Evolutionary conservation across 306 rosid species (phyloP).

Genomic region (Inga leiocalycina): DNA sequence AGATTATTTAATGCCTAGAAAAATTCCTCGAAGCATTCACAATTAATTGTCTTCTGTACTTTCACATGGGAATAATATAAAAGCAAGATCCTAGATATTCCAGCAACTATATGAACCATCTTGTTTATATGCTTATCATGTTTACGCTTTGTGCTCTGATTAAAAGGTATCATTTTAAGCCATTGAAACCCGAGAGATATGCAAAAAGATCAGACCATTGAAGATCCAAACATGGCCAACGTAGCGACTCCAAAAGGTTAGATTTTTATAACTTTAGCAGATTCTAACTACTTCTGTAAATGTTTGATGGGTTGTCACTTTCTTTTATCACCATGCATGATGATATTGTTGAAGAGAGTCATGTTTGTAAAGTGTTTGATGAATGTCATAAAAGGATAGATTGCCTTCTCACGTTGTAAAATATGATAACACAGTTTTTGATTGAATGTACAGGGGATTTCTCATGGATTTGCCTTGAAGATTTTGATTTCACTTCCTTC

Average conservation of each 20-base stretch:
- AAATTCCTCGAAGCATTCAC: neutral
- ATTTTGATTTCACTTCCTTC: conserved; percentile 44
- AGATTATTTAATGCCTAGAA: neutral
- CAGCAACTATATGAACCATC: neutral
- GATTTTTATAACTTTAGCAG: neutral
- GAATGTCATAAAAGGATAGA: neutral
- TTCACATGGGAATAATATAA: neutral
- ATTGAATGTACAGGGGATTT: conserved; percentile 41
- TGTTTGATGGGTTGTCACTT: neutral
- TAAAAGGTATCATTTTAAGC: neutral
- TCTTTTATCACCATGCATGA: neutral
- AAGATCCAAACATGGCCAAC: conserved; percentile 31
- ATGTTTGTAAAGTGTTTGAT: neutral
- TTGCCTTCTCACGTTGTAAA: neutral
- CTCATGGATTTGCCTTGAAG: conserved; percentile 50
- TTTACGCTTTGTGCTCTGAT: neutral
- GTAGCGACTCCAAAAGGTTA: conserved; percentile 13
- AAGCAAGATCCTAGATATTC: neutral
- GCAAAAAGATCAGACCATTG: neutral
- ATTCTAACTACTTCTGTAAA: neutral
- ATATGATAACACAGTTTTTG: neutral
- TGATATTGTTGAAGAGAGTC: neutral
- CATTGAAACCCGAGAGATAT: neutral
- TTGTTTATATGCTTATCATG: neutral
- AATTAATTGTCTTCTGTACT: neutral